Evolutionary conservation across 768 basidiomycete genomes (phyloP), one percentile per base, ranked within the genome.

Genomic region (Rhizopogon vinicolor): DNA sequence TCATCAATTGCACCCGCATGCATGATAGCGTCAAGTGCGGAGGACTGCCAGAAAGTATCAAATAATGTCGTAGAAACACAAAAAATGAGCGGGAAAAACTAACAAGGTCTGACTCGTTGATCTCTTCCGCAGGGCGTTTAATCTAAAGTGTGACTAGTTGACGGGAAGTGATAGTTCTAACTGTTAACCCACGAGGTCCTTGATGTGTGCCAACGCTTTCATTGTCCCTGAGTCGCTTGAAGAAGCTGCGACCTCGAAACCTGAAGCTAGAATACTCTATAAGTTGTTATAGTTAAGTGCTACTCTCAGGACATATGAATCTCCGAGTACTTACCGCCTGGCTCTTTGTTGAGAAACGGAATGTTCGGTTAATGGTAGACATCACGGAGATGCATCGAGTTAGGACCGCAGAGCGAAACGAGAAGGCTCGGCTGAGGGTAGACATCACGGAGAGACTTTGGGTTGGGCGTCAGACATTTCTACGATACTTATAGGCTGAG

Each of bases 1-100:
- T 93, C 91, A 68, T 93, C 87, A 28, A 92, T 73, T 7, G 81
- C 74, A 49, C 83, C 82, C 9, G 74, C 71, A 63, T 91, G 78
- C 41, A 74, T 73, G 40, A 91, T 62, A 3, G 75, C 68, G 63
- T 92, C 88, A 14, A 87, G 67, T 8, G 83, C 70, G 6, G 86
- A 75, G 14, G 81, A 68, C 88, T 90, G 52, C 16, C 48, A 46
- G n/a, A 40, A 12, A 43, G 12, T 29, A 53, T 1, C 16, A 25
- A 41, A 22, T n/a, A 45, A 12, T 22, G 16, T n/a, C 18, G 5
- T 22, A 52, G 29, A 31, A 22, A 13, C 5, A 6, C 1, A 19
- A 45, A n/a, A 41, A 31, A 12, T 13, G 22, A 6, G 12, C 12
- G 7, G 3, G 25, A 2, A 37, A 35, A 3, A 61, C 65, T 56